Conservation (phyloP, 2,329 filamentous ascomycete species). For the Gnomoniopsis smithogilvyi region DNA sequence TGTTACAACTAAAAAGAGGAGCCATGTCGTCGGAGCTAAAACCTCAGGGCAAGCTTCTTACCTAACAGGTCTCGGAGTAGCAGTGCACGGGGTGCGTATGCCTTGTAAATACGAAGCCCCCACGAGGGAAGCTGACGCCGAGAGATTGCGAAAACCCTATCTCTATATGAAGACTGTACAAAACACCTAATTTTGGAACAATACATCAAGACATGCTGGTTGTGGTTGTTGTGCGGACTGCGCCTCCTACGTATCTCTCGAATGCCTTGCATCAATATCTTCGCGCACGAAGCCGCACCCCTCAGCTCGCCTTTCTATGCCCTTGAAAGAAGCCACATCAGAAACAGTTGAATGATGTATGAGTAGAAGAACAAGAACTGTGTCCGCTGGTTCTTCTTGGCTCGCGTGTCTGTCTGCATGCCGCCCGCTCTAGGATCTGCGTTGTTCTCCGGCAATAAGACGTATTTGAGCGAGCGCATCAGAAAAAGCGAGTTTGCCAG, state of each 20-base stretch:
- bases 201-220: neutral
- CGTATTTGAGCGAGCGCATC: conserved; percentile 92
- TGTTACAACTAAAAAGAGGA: no score
- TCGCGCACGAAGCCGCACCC: neutral
- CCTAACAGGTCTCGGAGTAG: no score
- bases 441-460: conserved; percentile 81
- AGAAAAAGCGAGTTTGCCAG: conserved; percentile 92
- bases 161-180: neutral
- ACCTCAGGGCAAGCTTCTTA: no score
- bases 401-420: conserved; percentile 70
- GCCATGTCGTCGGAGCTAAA: no score
- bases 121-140: neutral
- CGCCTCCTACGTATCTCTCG: neutral
- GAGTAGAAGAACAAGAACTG: conserved; percentile 94
- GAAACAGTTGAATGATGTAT: conserved; percentile 87
- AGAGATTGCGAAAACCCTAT: neutral
- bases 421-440: conserved; percentile 58
- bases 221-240: neutral
- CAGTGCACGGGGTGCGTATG: no score
- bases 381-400: conserved; percentile 82
- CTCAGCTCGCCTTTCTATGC: conserved; percentile 29
- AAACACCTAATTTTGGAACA: neutral
- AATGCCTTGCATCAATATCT: neutral
- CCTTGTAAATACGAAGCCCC: no score
- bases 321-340: conserved; percentile 76